Conservation (phyloP, 2,329 filamentous ascomycete species). For the Aspergillus calidoustus region DNA sequence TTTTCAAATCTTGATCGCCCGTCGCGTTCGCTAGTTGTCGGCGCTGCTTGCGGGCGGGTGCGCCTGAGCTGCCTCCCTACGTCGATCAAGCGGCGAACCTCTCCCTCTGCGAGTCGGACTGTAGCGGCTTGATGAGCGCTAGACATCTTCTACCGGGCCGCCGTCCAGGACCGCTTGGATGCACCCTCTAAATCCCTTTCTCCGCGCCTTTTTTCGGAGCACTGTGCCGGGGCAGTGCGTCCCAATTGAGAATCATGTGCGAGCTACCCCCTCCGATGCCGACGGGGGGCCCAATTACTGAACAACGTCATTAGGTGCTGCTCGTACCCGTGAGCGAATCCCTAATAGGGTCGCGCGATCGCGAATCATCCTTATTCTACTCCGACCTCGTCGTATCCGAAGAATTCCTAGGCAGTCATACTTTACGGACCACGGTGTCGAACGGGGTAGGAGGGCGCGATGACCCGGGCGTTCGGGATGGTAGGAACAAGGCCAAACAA, state of each 20-base stretch:
- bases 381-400: slow-evolving; percentile 84
- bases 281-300: slow-evolving; percentile 16
- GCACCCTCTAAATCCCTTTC: slow-evolving; percentile 98
- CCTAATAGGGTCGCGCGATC: slow-evolving; percentile 83
- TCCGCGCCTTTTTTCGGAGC: slow-evolving; percentile 98
- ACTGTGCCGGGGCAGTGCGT: slow-evolving; percentile 88
- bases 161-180: slow-evolving; percentile 66
- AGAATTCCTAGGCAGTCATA: slow-evolving; percentile 96
- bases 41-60: slow-evolving; percentile 28
- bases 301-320: slow-evolving; percentile 63
- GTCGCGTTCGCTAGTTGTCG: slow-evolving; percentile 13
- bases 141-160: slow-evolving; percentile 38
- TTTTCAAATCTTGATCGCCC: not conserved
- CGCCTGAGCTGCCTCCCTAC: slow-evolving; percentile 38
- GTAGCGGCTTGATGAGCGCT: slow-evolving; percentile 45
- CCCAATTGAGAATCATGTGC: slow-evolving; percentile 83
- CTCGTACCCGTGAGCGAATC: slow-evolving; percentile 93
- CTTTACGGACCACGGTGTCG: slow-evolving; percentile 76
- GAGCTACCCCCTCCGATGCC: slow-evolving; percentile 16
- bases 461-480: slow-evolving; percentile 75
- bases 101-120: slow-evolving; percentile 27
- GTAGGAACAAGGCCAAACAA: slow-evolving; percentile 89
- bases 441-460: slow-evolving; percentile 56
- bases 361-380: slow-evolving; percentile 77
- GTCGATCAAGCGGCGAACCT: slow-evolving; percentile 33